These are phyloP conservation scores for Solanum boliviense DNA, from an alignment of 257 asterid species.

Conservation along the genomic window DNA sequence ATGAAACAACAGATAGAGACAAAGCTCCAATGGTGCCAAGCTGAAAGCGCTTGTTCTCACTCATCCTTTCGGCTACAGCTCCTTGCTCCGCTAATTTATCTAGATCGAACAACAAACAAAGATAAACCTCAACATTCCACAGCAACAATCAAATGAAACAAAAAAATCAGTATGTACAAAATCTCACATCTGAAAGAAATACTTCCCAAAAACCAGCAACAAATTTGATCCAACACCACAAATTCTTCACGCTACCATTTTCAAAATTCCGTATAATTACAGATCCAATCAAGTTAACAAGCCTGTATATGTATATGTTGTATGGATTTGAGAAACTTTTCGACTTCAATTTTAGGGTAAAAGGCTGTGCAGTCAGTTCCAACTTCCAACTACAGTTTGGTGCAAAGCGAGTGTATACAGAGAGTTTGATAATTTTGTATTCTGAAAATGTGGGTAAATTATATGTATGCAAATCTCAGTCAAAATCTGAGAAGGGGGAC, in stretches of 20 bases:
- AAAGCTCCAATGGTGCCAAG: constrained; percentile 75
- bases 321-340: neutral
- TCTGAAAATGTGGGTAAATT: neutral
- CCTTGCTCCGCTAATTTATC: neutral
- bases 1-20: constrained; percentile 68
- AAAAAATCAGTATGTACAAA: neutral
- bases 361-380: constrained; percentile 17
- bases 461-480: neutral
- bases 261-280: neutral
- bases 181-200: neutral
- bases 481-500: neutral
- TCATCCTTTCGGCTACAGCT: constrained; percentile 27
- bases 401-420: neutral
- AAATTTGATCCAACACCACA: neutral
- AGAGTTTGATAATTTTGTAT: neutral
- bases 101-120: neutral
- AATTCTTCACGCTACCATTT: neutral
- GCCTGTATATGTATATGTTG: neutral
- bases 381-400: constrained; percentile 18
- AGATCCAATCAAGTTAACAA: neutral
- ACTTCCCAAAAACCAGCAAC: neutral
- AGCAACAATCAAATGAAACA: neutral
- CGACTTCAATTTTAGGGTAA: constrained; percentile 17
- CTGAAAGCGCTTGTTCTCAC: constrained; percentile 53
- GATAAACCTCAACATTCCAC: neutral